Base-by-base conservation (phyloP, 1,284 basidiomycete genomes). In the Takashimella tepidaria region DNA sequence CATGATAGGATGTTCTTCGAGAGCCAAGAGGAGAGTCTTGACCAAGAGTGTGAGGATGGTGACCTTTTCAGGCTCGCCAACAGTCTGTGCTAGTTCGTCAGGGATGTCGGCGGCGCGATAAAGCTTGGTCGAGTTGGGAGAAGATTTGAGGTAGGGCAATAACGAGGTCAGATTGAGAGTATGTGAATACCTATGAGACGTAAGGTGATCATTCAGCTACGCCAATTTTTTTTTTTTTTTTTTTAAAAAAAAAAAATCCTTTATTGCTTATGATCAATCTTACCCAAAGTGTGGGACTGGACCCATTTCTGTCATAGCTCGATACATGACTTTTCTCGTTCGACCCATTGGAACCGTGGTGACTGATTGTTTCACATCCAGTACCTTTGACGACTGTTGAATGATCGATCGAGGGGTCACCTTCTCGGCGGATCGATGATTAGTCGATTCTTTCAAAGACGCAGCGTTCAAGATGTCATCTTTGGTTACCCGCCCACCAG, bases 1-100 rank as follows among this genome's bases (percentile, higher is more conserved):
- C 70, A 74, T 68, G 47, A 73, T 65, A 1, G 72, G 72, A 57
- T 74, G 70, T 69, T 90, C 86, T 61, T 83, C 77, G 84, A 93
- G 84, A 0, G 90, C 83, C 58, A 83, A 81, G 0, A 86, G 81
- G 45, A 96, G 83, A 0, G 87, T 86, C 73, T 97, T 97, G 64
- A 96, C 78, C 10, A 96, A 81, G 64, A 95, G 79, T 3, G 89
- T 89, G 22, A 96, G 83, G 69, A 90, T 85, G 0, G 90, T 93
- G 31, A 95, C 65, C 58, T 70, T 68, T 45, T 27, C 47, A 5
- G 19, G 53, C 13, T 25, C 56, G 13, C 78, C 72, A 53, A 82
- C 76, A 1, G 53, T 47, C 22, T 59, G 56, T 16, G 60, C 57
- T 2, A 82, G 70, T 4, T 79, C 72, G 1, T 79, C 76, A n/a